phyloP scores from a whole-genome alignment of 75 land plant genomes.

The Cryptomeria japonica region DNA sequence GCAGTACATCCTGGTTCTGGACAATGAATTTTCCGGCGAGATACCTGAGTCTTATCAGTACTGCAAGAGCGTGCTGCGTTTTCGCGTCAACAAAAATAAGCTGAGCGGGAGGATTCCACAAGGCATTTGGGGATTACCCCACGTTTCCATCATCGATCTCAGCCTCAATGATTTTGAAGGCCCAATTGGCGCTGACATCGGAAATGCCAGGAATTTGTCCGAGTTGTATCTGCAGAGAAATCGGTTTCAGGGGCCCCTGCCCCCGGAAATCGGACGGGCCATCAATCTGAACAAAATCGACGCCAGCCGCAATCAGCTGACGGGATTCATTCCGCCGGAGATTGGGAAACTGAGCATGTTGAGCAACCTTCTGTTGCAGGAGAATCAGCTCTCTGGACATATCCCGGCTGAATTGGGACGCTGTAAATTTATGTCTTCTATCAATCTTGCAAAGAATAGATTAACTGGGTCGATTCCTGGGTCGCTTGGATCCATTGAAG shows the following conservation, averaged over 20 bases:
- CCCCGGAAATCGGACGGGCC: slow-evolving; percentile 43
- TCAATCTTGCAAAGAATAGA: slow-evolving; percentile 29
- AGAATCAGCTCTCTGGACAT: slow-evolving; percentile 26
- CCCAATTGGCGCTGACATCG: slow-evolving; percentile 27
- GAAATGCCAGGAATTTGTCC: slow-evolving; percentile 9
- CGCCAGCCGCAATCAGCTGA: slow-evolving; percentile 55
- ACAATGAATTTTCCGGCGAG: slow-evolving; percentile 29
- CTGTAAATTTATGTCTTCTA: slow-evolving; percentile 13
- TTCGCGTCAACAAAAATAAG: slow-evolving; percentile 27
- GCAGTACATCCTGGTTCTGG: slow-evolving; percentile 23
- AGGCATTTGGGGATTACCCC: slow-evolving; percentile 51
- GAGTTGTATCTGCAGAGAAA: slow-evolving; percentile 15
- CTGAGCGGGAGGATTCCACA: slow-evolving; percentile 66
- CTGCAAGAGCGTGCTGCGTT: slow-evolving; percentile 24
- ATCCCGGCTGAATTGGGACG: slow-evolving; percentile 24
- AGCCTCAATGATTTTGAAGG: slow-evolving; percentile 61
- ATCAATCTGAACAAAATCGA: slow-evolving; percentile 54
- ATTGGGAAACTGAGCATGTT: slow-evolving; percentile 13
- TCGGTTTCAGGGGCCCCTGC: slow-evolving; percentile 41
- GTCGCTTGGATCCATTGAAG: slow-evolving; percentile 5
- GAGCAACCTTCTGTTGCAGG: slow-evolving; percentile 15
- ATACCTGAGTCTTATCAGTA: slow-evolving; percentile 32
- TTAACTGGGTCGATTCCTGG: slow-evolving; percentile 36
- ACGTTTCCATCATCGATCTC: slow-evolving; percentile 61
- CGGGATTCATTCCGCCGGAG: slow-evolving; percentile 22